Evolutionary conservation across 805 yeast genomes (phyloP).

Genomic region (Nakazawaea siamensis): DNA sequence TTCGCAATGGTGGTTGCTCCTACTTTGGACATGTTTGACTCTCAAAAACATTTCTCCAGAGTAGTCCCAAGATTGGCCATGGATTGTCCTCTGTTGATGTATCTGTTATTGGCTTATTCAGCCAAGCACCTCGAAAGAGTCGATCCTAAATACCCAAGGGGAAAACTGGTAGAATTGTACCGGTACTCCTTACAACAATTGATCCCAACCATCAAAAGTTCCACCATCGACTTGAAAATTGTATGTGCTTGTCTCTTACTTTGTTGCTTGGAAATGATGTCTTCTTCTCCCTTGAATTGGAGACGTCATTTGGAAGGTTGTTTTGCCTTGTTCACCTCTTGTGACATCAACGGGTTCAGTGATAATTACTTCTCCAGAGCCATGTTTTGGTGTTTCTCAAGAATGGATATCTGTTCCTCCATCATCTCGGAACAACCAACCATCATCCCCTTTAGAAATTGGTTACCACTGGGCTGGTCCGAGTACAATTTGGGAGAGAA

Average conservation of each 20-base stretch:
- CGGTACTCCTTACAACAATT: constrained; percentile 21
- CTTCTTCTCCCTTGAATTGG: constrained; percentile 29
- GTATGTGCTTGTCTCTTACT: constrained; percentile 31
- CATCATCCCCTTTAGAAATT: constrained; percentile 22
- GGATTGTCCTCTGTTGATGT: constrained; percentile 9
- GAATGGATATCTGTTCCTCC: constrained; percentile 31
- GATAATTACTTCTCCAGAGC: constrained; percentile 24
- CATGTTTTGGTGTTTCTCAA: constrained; percentile 35
- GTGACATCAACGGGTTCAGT: constrained; percentile 29
- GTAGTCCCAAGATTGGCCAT: constrained; percentile 14
- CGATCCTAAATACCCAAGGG: constrained; percentile 13
- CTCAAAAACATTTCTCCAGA: constrained; percentile 15
- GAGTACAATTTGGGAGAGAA: constrained; percentile 6
- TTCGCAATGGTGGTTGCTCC: constrained; percentile 30
- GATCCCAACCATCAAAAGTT: constrained; percentile 26
- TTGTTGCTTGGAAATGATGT: constrained; percentile 35
- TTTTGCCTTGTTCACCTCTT: constrained; percentile 27
- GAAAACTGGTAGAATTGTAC: constrained; percentile 20
- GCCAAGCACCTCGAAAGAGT: constrained; percentile 16
- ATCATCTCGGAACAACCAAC: constrained; percentile 29
- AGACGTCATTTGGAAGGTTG: constrained; percentile 30
- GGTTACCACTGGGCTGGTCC: constrained; percentile 20
- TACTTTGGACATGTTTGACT: constrained; percentile 19
- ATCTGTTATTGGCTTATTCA: constrained; percentile 18
- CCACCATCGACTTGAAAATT: constrained; percentile 18